Evolutionary conservation across 148 eudicot genomes (phyloP), one percentile per base, ranked within the genome.

Genomic region (Arbutus unedo): DNA sequence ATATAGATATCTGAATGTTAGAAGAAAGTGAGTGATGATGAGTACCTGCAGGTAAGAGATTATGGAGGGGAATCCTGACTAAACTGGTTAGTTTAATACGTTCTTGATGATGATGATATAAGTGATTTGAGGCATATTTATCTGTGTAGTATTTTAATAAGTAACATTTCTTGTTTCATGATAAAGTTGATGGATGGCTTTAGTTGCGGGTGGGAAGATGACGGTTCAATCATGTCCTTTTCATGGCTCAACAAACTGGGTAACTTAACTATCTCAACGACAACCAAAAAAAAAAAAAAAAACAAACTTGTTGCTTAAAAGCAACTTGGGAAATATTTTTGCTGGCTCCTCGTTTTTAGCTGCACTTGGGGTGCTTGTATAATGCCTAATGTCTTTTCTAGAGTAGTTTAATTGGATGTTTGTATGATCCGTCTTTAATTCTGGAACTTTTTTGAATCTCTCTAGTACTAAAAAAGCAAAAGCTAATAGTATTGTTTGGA

Each of bases 191-290:
- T 75, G 72, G 78, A 25, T 72, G 70, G 56, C 25, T 74, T 59
- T 68, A 55, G 54, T 81, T 80, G 80, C 53, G 74, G 38, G 38
- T 3, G 80, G 21, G 80, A 53, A 15, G 47, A 11, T 88, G 90
- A 92, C 85, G 82, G 93, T 90, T 93, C 49, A 86, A 72, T 93
- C 94, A 93, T 90, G 91, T 87, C 79, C 43, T 86, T 90, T 85
- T 83, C 92, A 89, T 91, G 96, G 77, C 88, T 88, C 88, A 90
- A 90, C 92, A 70, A 88, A 62, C 70, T 62, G 21, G 13, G 38
- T 31, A 31, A 31, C 38, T 31, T 31, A 31, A 1, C 38, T 31
- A 31, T 31, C 38, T 31, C 38, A 31, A n/a, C n/a, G n/a, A n/a
- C n/a, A n/a, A n/a, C n/a, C n/a, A n/a, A n/a, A 31, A 31, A 31